Evolutionary conservation across 192 early-diverging fungal species (phyloP).

Genomic region (Neocallimastix lanati): DNA sequence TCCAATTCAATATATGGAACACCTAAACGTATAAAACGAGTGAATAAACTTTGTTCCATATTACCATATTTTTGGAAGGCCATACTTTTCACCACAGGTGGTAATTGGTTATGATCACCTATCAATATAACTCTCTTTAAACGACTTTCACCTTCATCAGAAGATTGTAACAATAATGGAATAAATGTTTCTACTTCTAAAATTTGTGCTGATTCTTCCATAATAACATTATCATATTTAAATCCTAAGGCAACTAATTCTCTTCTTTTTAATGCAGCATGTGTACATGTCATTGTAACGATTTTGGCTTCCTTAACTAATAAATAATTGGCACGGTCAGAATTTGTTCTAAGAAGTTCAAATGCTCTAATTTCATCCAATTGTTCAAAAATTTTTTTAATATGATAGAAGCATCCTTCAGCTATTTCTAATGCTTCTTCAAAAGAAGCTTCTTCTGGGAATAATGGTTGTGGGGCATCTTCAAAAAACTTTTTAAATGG

Average conservation of each 20-base stretch:
- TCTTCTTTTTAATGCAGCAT: constrained; percentile 74
- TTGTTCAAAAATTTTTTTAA: constrained; percentile 65
- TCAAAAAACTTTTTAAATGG: constrained; percentile 70
- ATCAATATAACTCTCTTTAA: constrained; percentile 84
- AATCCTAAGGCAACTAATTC: constrained; percentile 79
- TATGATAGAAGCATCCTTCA: constrained; percentile 63
- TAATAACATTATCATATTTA: constrained; percentile 85
- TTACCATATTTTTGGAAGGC: constrained; percentile 71
- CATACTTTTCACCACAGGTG: constrained; percentile 81
- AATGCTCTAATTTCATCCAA: constrained; percentile 84
- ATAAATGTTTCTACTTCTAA: constrained; percentile 90
- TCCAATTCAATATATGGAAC: constrained; percentile 84
- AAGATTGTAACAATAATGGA: constrained; percentile 67
- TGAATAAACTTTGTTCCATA: constrained; percentile 90
- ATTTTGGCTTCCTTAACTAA: constrained; percentile 90
- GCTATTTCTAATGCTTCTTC: constrained; percentile 39
- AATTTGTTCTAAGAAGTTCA: constrained; percentile 62
- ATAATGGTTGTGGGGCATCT: constrained; percentile 48
- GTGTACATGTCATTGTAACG: constrained; percentile 93
- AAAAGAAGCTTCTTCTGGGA: constrained; percentile 22
- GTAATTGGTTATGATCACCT: constrained; percentile 94
- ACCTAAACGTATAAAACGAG: constrained; percentile 74
- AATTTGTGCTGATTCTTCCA: constrained; percentile 95
- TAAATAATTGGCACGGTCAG: constrained; percentile 75
- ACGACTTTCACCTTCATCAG: constrained; percentile 30